Percentiles rank a stretch among this genome's conserved stretches.
Conservation (phyloP, 2,329 filamentous ascomycete species). For the Seiridium cupressi region DNA sequence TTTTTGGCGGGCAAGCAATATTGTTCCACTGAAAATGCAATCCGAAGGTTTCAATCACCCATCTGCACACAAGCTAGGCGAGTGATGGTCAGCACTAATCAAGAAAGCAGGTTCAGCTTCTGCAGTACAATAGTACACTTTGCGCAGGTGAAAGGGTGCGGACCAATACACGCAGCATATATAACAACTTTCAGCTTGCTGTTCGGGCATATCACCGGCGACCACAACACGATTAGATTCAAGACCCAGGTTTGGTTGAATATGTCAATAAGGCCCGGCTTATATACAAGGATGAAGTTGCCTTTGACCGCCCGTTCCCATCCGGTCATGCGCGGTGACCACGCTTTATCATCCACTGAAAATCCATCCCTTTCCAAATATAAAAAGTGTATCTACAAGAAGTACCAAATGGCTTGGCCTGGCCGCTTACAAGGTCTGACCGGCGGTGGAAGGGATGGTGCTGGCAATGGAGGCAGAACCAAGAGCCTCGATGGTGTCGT, state of each 20-base stretch:
- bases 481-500: constrained; percentile 48
- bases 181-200: no score
- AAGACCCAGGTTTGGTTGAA: background rate
- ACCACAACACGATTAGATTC: background rate
- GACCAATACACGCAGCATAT: no score
- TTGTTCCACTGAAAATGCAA: no score
- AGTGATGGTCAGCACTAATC: no score
- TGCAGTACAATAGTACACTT: no score
- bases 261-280: background rate
- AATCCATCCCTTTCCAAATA: background rate
- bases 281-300: constrained; percentile 1
- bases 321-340: background rate
- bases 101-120: no score
- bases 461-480: constrained; percentile 45
- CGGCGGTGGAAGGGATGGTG: constrained; percentile 36
- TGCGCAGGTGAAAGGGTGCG: no score
- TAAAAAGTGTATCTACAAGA: constrained; percentile 1
- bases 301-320: background rate
- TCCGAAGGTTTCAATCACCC: no score
- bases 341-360: background rate
- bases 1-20: no score
- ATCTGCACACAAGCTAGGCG: no score
- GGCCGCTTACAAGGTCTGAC: constrained; percentile 30
- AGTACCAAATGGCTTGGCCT: background rate
- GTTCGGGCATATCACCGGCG: no score